Evolutionary conservation across 345 rosid genomes (phyloP), one percentile per base, ranked within the genome.

Genomic region (Melaleuca quinquenervia): DNA sequence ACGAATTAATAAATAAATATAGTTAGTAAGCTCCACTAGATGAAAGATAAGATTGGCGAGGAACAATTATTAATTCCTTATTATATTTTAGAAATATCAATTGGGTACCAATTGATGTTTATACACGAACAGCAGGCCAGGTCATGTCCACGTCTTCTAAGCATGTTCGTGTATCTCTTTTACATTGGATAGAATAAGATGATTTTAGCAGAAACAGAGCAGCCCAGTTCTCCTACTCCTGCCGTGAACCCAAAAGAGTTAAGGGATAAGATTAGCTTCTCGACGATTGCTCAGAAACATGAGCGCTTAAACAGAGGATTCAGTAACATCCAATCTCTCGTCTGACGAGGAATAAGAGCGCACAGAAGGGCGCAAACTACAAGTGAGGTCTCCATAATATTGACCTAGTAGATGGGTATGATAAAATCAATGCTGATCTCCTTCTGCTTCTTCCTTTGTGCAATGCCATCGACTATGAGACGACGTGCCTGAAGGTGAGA

Each of bases 401-500:
- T 18, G 78, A 70, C 13, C 18, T 1, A 20, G 78, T 20, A 70
- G 44, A 70, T 32, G 48, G 24, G 78, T 70, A 70, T 2, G 2
- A 70, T 48, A 70, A 36, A 70, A 70, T 32, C 22, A 18, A 70
- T 36, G 78, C 78, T 8, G 78, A 20, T 32, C 24, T 70, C 78
- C 78, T 70, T 20, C 78, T 70, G 48, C 18, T 54, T 70, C 24
- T 70, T 50, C 44, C 41, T 45, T 32, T 82, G 22, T 52, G 54
- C 52, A 82, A 82, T 86, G 22, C 21, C 56, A 13, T n/a, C n/a
- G 76, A 58, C 51, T 53, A 52, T 88, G 64, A 90, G 60, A 92
- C 18, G 80, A 95, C 91, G 80, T 55, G 91, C 88, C 98, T 91
- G 89, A 95, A 96, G 82, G 99, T 96, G 75, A 95, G 97, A 89